phyloP scores from a whole-genome alignment of 164 flowering plant genomes.

The Stephania cephalantha region DNA sequence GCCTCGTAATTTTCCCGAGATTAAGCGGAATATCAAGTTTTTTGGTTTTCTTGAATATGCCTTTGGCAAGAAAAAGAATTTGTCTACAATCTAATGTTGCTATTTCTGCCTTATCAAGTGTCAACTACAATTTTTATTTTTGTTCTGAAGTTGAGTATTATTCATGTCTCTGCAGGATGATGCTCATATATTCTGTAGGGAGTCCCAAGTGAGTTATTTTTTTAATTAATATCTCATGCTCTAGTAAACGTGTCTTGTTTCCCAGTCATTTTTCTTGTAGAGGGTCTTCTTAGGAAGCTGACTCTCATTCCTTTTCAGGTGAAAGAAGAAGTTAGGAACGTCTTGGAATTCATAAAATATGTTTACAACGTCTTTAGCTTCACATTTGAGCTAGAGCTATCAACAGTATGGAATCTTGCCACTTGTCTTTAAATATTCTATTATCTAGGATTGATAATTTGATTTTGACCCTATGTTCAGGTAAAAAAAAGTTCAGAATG shows the following conservation, averaged over 20 bases:
- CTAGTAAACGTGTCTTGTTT: not conserved
- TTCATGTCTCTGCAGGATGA: slow-evolving; percentile 69
- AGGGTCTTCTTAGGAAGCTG: not conserved
- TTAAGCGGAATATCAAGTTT: too few relatives aligned
- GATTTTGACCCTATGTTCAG: too few relatives aligned
- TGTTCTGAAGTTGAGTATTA: not conserved
- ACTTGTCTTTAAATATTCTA: not conserved
- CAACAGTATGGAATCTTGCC: slow-evolving; percentile 58
- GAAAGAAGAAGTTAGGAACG: slow-evolving; percentile 86
- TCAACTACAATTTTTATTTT: not conserved
- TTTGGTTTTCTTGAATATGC: too few relatives aligned
- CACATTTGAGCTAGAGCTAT: slow-evolving; percentile 90
- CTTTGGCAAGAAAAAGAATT: not conserved
- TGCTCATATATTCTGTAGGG: slow-evolving; percentile 97
- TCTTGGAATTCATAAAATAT: slow-evolving; percentile 68
- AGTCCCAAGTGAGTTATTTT: slow-evolving; percentile 60
- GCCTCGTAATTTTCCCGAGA: too few relatives aligned
- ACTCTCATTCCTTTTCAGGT: slow-evolving; percentile 39
- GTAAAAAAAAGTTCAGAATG: too few relatives aligned
- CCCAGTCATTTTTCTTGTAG: not conserved
- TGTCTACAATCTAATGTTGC: not conserved
- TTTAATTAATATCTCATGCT: not conserved
- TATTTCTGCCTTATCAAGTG: not conserved
- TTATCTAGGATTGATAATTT: too few relatives aligned
- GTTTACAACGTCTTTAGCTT: slow-evolving; percentile 77